A percentile compares a stretch with the other conserved stretches of the same genome.
Conservation (phyloP, 2,329 filamentous ascomycete genomes). For the Aphanocladium album region DNA sequence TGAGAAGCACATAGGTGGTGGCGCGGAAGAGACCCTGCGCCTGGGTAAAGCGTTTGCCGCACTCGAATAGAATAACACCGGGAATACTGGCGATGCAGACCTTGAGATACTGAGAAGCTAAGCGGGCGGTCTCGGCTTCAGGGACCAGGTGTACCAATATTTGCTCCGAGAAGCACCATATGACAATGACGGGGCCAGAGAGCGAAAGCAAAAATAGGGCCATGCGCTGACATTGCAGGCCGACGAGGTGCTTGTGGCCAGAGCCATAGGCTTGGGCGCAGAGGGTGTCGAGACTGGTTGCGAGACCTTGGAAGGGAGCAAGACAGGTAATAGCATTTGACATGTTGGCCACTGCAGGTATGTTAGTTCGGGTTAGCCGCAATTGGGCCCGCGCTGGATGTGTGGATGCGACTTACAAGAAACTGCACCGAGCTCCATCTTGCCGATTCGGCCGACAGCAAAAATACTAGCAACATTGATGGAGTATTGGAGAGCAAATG, state of each 20-base stretch:
- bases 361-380: background rate
- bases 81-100: conserved; percentile 69
- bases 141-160: conserved; percentile 50
- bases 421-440: conserved; percentile 45
- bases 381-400: background rate
- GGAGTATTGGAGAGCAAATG: conserved; percentile 77
- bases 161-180: conserved; percentile 65
- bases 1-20: conserved; percentile 69
- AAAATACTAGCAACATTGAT: conserved; percentile 80
- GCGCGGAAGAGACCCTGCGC: conserved; percentile 77
- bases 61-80: conserved; percentile 72
- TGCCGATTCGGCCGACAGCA: conserved; percentile 70
- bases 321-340: conserved; percentile 74
- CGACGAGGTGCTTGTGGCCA: conserved; percentile 82
- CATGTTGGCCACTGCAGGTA: conserved; percentile 53
- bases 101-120: conserved; percentile 69
- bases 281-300: conserved; percentile 85
- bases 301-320: conserved; percentile 75
- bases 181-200: conserved; percentile 64
- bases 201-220: conserved; percentile 68
- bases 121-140: conserved; percentile 54
- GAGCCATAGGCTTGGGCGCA: conserved; percentile 93
- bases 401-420: conserved; percentile 28
- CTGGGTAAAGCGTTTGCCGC: conserved; percentile 75
- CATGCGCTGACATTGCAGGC: conserved; percentile 78